These are phyloP conservation scores for Scortechinia acanthostroma DNA, from an alignment of 2,329 filamentous ascomycete genomes.

Conservation along the genomic window DNA sequence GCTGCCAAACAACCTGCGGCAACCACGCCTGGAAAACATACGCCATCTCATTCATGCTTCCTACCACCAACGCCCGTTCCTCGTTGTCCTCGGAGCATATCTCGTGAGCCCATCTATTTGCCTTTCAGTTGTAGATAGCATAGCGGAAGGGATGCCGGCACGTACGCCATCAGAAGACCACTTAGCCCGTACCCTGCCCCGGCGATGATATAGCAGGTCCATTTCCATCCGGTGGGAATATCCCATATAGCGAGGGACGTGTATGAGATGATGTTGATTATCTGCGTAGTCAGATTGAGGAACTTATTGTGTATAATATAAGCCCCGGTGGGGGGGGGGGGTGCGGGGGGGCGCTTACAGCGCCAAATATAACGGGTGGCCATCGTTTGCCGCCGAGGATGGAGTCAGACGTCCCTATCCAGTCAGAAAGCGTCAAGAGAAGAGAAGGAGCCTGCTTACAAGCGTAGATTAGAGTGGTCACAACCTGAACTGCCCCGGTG, in stretches of 20 bases:
- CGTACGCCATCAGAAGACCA: constrained; percentile 38
- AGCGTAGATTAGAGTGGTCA: constrained; percentile 55
- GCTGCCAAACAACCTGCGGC: constrained; percentile 59
- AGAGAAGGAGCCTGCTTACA: constrained; percentile 23
- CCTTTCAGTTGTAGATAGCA: constrained; percentile 7
- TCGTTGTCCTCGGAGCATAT: constrained; percentile 50
- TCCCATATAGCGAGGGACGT: constrained; percentile 36
- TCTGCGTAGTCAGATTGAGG: too few relatives aligned
- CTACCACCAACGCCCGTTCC: constrained; percentile 60
- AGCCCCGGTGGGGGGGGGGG: neutral
- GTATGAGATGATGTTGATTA: constrained; percentile 30
- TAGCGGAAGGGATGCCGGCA: constrained; percentile 7
- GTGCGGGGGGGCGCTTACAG: constrained; percentile 10
- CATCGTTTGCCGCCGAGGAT: constrained; percentile 50
- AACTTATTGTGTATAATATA: neutral
- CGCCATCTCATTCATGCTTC: constrained; percentile 62
- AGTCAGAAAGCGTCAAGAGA: neutral
- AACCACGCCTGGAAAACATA: constrained; percentile 67
- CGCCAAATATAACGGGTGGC: constrained; percentile 54
- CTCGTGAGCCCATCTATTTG: constrained; percentile 43
- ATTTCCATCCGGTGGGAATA: constrained; percentile 47
- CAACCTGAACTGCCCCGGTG: constrained; percentile 40
- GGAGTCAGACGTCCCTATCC: constrained; percentile 48
- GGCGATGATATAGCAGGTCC: constrained; percentile 51
- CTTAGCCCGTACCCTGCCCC: constrained; percentile 35